Evolutionary conservation across 2,329 filamentous ascomycete species (phyloP), one percentile per base, ranked within the genome.

Genomic region (Nothopassalora personata): DNA sequence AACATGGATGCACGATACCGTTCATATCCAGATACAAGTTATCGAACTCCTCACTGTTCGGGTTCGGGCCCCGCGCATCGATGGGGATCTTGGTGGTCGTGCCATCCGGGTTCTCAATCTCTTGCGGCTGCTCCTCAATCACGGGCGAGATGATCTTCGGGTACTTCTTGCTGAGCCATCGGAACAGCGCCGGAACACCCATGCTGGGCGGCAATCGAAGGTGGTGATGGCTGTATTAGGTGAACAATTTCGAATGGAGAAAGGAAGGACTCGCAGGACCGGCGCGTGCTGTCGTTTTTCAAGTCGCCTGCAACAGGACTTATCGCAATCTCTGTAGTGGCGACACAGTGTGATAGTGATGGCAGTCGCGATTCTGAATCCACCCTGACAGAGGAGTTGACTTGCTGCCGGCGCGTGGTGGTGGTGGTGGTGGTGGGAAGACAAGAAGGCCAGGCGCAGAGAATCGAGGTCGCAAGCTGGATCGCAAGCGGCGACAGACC

Each of bases 11-110:
- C 39, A 99, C 94, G 66, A 99, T 99, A 73, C 94, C 95, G 75
- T 99, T 99, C 93, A 99, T 97, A 71, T 99, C 94, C 64, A 99
- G 84, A 72, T 99, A 99, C 5, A 99, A 81, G 71, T 99, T 99
- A 77, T 99, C 93, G 71, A 96, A 90, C 75, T 99, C 94, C 77
- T 97, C 93, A 73, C 91, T 91, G 76, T 99, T 99, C 2, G 95
- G 95, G 71, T 99, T 99, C 5, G 90, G 86, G 43, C 84, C 80
- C 6, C 88, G 91, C 10, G 85, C 86, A 72, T 99, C 91, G 61
- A 97, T 85, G 1, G 94, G 94, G 59, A 97, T 87, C 66, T 85
- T 81, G 48, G 87, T 83, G 66, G 84, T 81, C 47, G 87, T 83
- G 66, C 91, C 93, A 81, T 96, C 90, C 74, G 96, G 86, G 64